phyloP scores from a whole-genome alignment of 345 rosid genomes.

The Hibiscus tridactylites region DNA sequence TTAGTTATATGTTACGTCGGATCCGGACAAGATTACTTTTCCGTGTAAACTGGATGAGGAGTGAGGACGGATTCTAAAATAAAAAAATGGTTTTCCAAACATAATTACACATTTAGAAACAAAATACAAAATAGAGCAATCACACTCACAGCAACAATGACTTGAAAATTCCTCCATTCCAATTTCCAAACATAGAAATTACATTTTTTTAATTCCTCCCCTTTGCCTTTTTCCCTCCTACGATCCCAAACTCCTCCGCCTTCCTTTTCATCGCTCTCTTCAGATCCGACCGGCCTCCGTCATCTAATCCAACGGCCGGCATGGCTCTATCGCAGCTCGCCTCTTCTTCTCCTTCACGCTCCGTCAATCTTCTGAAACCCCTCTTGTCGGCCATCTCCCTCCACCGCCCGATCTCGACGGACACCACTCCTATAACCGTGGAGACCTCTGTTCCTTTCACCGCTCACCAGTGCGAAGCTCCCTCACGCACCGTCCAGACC shows the following conservation, averaged over 20 bases:
- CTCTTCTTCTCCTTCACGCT: constrained; percentile 19
- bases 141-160: too few species aligned
- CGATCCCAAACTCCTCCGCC: background rate
- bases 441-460: constrained; percentile 91
- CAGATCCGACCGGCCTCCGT: background rate
- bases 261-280: background rate
- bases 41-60: too few species aligned
- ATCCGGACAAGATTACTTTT: too few species aligned
- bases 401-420: constrained; percentile 65
- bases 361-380: constrained; percentile 30
- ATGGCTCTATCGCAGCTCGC: constrained; percentile 66
- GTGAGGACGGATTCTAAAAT: too few species aligned
- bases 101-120: too few species aligned
- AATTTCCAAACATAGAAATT: background rate
- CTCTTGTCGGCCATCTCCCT: constrained; percentile 24
- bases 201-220: too few species aligned
- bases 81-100: too few species aligned
- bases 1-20: too few species aligned
- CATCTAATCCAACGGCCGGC: constrained; percentile 11
- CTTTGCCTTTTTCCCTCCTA: too few species aligned
- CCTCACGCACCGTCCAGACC: constrained; percentile 77
- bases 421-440: constrained; percentile 57
- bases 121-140: too few species aligned
- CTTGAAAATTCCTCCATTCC: background rate
- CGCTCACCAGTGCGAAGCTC: constrained; percentile 70